A percentile compares a stretch with the other conserved stretches of the same genome.
phyloP scores from a whole-genome alignment of 192 early-diverging fungal genomes.

The Gamsiella multidivaricata region DNA sequence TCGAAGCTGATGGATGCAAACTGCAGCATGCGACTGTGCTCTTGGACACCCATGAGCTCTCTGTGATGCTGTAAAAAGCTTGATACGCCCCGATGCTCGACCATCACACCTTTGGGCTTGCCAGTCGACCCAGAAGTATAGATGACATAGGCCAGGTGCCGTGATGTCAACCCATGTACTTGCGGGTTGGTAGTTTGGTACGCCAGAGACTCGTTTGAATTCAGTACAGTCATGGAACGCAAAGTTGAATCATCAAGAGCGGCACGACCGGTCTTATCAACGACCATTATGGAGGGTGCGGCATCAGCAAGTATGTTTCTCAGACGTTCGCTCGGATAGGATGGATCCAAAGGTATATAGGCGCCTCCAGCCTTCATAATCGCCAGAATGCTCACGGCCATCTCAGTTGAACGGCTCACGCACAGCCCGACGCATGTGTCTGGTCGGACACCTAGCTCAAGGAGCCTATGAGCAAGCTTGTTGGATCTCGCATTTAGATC shows the following conservation, averaged over 20 bases:
- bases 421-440: neutral
- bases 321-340: constrained; percentile 40
- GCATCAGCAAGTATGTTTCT: constrained; percentile 26
- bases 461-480: constrained; percentile 2
- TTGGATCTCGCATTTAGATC: constrained; percentile 4
- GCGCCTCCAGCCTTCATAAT: constrained; percentile 47
- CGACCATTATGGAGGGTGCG: neutral
- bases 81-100: constrained; percentile 9
- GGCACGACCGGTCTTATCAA: constrained; percentile 7
- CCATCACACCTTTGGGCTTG: constrained; percentile 45
- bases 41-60: neutral
- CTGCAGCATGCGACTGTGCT: constrained; percentile 18
- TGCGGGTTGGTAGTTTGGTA: neutral
- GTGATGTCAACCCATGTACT: neutral
- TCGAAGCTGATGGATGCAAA: constrained; percentile 19
- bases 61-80: neutral
- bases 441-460: neutral
- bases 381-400: constrained; percentile 29
- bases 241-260: neutral
- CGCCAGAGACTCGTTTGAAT: neutral
- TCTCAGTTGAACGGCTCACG: neutral
- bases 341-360: constrained; percentile 42
- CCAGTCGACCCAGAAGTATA: constrained; percentile 53
- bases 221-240: neutral
- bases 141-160: constrained; percentile 11